Evolutionary conservation across 2,329 filamentous ascomycete genomes (phyloP).

Genomic region (Trichocomaceae sp.): DNA sequence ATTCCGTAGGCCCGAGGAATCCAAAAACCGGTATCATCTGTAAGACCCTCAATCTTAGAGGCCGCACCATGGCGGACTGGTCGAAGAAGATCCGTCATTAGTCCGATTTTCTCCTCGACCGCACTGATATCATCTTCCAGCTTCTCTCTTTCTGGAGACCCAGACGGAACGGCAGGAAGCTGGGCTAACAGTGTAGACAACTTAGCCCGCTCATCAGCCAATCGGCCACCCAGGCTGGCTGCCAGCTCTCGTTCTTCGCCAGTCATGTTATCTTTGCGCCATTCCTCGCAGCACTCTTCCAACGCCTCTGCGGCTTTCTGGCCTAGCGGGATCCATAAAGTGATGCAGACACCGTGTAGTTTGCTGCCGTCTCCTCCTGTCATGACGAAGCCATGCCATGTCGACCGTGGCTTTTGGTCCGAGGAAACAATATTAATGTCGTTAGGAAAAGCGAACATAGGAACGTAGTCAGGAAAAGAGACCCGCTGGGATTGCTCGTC

Average conservation of each 20-base stretch:
- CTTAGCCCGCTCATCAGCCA: slow-evolving; percentile 82
- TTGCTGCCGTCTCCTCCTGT: slow-evolving; percentile 87
- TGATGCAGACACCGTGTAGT: slow-evolving; percentile 83
- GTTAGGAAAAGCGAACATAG: slow-evolving; percentile 98
- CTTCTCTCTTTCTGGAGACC: slow-evolving; percentile 70
- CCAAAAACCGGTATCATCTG: slow-evolving; percentile 93
- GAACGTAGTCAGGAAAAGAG: slow-evolving; percentile 91
- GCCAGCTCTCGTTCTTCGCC: slow-evolving; percentile 92
- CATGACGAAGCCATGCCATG: slow-evolving; percentile 99
- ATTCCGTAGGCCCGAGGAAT: slow-evolving; percentile 90
- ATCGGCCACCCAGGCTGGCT: slow-evolving; percentile 78
- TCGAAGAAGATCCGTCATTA: slow-evolving; percentile 94
- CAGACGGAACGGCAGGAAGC: slow-evolving; percentile 72
- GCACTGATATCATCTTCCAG: slow-evolving; percentile 92
- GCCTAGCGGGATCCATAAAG: slow-evolving; percentile 85
- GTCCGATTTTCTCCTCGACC: slow-evolving; percentile 90
- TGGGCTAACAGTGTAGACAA: slow-evolving; percentile 80
- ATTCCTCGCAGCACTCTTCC: slow-evolving; percentile 69
- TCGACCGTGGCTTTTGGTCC: slow-evolving; percentile 87
- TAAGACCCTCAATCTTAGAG: slow-evolving; percentile 93
- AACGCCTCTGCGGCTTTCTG: slow-evolving; percentile 71
- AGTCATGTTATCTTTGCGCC: slow-evolving; percentile 93
- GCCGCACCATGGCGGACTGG: slow-evolving; percentile 90
- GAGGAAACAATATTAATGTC: slow-evolving; percentile 95
- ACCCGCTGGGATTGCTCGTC: slow-evolving; percentile 76